A percentile compares a stretch with the other conserved stretches of the same genome.
phyloP scores from a whole-genome alignment of 2,329 filamentous ascomycete species.

The Chaetothyriales sp. region DNA sequence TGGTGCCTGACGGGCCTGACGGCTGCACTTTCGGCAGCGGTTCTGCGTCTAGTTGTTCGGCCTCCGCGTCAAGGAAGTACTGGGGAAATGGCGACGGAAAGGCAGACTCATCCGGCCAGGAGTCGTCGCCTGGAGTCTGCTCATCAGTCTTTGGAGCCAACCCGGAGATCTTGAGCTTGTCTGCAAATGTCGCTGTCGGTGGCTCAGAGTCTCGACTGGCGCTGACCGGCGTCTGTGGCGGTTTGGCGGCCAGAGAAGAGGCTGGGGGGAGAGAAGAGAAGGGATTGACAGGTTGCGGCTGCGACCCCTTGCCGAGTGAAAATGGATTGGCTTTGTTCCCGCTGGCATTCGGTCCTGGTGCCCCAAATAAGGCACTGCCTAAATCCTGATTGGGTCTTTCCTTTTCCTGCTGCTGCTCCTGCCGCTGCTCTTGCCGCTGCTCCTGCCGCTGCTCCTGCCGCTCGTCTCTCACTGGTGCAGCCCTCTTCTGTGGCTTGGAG shows the following conservation, averaged over 20 bases:
- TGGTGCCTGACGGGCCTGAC: constrained; percentile 29
- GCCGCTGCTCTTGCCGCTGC: constrained; percentile 12
- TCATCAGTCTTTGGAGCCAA: constrained; percentile 21
- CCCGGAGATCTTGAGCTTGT: constrained; percentile 48
- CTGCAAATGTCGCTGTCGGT: constrained; percentile 63
- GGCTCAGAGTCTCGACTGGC: constrained; percentile 24
- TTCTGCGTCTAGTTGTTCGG: constrained; percentile 59
- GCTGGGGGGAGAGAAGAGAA: constrained; percentile 40
- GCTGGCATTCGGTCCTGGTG: constrained; percentile 22
- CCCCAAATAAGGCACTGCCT: constrained; percentile 51
- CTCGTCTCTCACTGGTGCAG: neutral
- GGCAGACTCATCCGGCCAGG: constrained; percentile 57
- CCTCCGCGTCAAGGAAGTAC: constrained; percentile 80
- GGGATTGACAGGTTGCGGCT: constrained; percentile 39
- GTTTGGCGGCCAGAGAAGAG: constrained; percentile 31
- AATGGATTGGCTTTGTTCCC: constrained; percentile 41
- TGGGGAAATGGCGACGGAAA: constrained; percentile 61
- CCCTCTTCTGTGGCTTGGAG: constrained; percentile 29
- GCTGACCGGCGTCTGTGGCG: constrained; percentile 26
- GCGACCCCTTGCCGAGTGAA: constrained; percentile 18
- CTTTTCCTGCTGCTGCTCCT: constrained; percentile 17
- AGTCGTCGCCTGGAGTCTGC: constrained; percentile 38
- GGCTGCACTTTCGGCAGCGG: constrained; percentile 30
- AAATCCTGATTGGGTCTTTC: constrained; percentile 26
- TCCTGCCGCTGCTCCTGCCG: constrained; percentile 18